These are phyloP conservation scores for Emericellopsis terricola DNA, from an alignment of 495 filamentous ascomycete species.

Conservation along the genomic window DNA sequence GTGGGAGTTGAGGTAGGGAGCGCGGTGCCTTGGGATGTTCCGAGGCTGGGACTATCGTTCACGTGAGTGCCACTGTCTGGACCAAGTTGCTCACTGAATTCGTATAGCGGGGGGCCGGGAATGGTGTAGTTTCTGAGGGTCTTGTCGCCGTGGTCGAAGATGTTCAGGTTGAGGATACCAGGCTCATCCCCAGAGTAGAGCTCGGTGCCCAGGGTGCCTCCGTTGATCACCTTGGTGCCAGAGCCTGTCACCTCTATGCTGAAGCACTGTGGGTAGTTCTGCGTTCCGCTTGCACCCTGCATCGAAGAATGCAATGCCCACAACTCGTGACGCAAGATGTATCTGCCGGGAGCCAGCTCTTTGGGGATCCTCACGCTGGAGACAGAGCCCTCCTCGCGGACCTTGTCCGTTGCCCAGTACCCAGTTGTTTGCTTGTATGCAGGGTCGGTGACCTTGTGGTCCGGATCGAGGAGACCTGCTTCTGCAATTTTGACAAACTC, in stretches of 20 bases:
- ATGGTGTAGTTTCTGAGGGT: no score
- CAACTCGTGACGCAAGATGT: slow-evolving; percentile 66
- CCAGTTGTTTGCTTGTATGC: no score
- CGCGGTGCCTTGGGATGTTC: no score
- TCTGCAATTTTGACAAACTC: slow-evolving; percentile 57
- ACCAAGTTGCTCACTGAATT: no score
- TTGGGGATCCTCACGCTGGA: slow-evolving; percentile 52
- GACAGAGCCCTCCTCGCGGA: slow-evolving; percentile 49
- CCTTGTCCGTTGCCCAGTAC: slow-evolving; percentile 47
- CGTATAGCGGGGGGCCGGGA: no score
- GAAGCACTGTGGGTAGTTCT: slow-evolving; percentile 65
- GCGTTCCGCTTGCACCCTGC: slow-evolving; percentile 42
- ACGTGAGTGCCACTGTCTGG: no score
- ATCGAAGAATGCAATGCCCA: slow-evolving; percentile 56
- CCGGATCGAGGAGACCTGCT: slow-evolving; percentile 33
- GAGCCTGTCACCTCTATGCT: slow-evolving; percentile 53
- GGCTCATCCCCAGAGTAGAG: slow-evolving; percentile 45
- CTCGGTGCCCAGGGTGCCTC: slow-evolving; percentile 40
- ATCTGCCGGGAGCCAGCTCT: slow-evolving; percentile 47
- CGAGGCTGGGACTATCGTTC: no score
- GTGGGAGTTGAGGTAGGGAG: no score
- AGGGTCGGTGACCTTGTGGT: no score
- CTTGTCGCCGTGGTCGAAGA: no score
- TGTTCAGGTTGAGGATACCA: slow-evolving; percentile 44
- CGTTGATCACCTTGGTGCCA: slow-evolving; percentile 35